phyloP scores from a whole-genome alignment of 1,139 yeast genomes.

The Insectozyma bohioensis region DNA sequence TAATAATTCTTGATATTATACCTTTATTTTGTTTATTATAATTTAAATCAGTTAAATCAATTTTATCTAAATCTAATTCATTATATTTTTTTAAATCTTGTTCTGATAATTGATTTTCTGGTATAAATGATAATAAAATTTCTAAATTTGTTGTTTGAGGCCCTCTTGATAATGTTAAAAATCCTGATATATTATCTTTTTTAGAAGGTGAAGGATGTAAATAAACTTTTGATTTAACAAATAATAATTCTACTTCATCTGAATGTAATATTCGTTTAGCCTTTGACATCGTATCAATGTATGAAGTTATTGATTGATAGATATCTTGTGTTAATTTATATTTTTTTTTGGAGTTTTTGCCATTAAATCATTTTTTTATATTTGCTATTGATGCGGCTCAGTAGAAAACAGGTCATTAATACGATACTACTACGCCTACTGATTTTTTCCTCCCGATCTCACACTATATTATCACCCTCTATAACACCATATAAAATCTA shows the following conservation, averaged over 20 bases:
- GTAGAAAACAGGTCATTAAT: no score
- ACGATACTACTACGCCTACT: no score
- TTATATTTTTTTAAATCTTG: conserved; percentile 53
- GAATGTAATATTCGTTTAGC: conserved; percentile 10
- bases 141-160: conserved; percentile 56
- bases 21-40: conserved; percentile 14
- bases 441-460: no score
- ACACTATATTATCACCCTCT: no score
- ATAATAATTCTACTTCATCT: conserved; percentile 43
- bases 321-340: no score
- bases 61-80: conserved; percentile 50
- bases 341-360: no score
- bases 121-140: conserved; percentile 69
- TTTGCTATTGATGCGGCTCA: no score
- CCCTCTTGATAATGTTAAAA: conserved; percentile 59
- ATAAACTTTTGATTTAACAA: conserved; percentile 68
- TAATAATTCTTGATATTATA: conserved; percentile 29
- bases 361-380: no score
- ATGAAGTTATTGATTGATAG: no score
- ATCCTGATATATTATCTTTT: conserved; percentile 78
- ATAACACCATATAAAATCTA: no score
- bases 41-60: conserved; percentile 18
- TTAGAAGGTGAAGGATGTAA: conserved; percentile 78
- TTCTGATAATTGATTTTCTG: conserved; percentile 55
- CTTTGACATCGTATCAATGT: no score